Evolutionary conservation across 495 filamentous ascomycete genomes (phyloP).

Genomic region (Astrothelium macrocarpum): DNA sequence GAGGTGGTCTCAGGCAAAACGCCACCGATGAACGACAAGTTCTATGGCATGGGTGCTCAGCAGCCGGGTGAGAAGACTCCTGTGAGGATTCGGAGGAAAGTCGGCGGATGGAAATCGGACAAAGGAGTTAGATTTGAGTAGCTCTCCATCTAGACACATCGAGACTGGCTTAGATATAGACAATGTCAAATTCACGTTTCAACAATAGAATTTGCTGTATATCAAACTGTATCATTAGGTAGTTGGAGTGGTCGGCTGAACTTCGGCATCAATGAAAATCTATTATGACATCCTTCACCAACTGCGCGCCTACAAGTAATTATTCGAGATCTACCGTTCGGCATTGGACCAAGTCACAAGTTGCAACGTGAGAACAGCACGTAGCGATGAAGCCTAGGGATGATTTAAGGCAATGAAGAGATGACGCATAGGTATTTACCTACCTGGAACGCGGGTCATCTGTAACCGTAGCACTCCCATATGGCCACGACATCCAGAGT

Average conservation of each 20-base stretch:
- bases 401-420: no score
- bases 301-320: background rate
- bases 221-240: background rate
- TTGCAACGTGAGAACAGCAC: background rate
- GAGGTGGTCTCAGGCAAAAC: background rate
- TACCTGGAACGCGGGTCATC: no score
- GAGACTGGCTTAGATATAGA: background rate
- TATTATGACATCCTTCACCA: background rate
- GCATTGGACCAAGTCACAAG: background rate
- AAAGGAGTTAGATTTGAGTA: background rate
- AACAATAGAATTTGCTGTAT: background rate
- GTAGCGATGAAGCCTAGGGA: no score
- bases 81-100: background rate
- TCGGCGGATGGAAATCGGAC: background rate
- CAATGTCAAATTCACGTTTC: background rate
- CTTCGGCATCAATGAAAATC: background rate
- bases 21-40: background rate
- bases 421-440: no score
- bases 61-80: background rate
- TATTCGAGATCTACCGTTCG: background rate
- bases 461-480: no score
- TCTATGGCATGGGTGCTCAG: background rate
- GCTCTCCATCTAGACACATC: background rate
- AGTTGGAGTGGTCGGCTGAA: background rate
- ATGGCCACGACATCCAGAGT: no score